Evolutionary conservation across 257 asterid species (phyloP).

Genomic region (Solanum phureja): DNA sequence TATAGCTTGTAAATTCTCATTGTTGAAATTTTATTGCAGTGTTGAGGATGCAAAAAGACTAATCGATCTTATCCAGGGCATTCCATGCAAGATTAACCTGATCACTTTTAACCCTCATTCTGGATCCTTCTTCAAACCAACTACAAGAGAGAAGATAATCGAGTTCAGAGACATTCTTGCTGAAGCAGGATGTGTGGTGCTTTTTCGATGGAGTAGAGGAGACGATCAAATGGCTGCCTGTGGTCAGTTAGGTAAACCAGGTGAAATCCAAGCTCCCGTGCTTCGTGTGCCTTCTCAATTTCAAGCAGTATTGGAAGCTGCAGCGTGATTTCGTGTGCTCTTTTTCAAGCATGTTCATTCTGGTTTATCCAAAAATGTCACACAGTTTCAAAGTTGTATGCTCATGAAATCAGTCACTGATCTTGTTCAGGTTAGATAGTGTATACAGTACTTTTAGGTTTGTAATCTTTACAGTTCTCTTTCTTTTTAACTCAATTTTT

Average conservation of each 20-base stretch:
- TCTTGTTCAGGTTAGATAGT: not conserved
- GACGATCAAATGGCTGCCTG: slow-evolving; percentile 99
- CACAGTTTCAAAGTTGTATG: not conserved
- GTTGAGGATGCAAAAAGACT: slow-evolving; percentile 78
- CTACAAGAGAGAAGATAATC: slow-evolving; percentile 64
- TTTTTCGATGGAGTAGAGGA: slow-evolving; percentile 72
- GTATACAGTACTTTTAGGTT: not conserved
- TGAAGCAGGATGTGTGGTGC: slow-evolving; percentile 62
- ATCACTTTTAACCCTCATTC: slow-evolving; percentile 83
- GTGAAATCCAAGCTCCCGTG: slow-evolving; percentile 78
- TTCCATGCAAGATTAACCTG: slow-evolving; percentile 97
- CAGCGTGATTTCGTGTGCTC: not conserved
- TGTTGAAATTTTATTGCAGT: slow-evolving; percentile 21
- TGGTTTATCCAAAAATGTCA: not conserved
- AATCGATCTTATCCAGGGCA: slow-evolving; percentile 57
- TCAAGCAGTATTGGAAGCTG: slow-evolving; percentile 34
- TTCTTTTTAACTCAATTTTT: not conserved
- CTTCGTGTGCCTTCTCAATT: slow-evolving; percentile 74
- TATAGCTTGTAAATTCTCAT: not conserved
- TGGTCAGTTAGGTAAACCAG: slow-evolving; percentile 93
- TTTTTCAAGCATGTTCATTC: not conserved
- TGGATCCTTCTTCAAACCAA: slow-evolving; percentile 77
- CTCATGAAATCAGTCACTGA: not conserved
- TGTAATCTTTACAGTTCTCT: not conserved
- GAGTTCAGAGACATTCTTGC: slow-evolving; percentile 77